These are phyloP conservation scores for Plasmodium fragile DNA, from an alignment of 169 alveolate species.

Conservation along the genomic window DNA sequence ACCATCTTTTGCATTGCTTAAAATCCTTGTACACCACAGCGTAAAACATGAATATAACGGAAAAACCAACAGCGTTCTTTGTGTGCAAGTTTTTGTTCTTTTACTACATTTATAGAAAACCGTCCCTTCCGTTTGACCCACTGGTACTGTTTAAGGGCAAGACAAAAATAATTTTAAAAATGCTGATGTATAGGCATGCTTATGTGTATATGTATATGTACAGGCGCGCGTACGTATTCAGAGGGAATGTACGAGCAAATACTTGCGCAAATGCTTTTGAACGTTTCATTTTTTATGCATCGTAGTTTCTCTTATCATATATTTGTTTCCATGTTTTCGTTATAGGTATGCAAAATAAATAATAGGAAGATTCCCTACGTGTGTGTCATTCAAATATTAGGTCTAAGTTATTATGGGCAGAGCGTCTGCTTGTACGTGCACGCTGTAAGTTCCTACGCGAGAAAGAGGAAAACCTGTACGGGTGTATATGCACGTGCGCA, in stretches of 20 bases:
- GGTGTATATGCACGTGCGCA: neutral
- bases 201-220: neutral
- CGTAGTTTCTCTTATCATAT: neutral
- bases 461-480: neutral
- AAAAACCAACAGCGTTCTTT: constrained; percentile 51
- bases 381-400: constrained; percentile 62
- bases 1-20: neutral
- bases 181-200: neutral
- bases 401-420: constrained; percentile 51
- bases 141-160: constrained; percentile 24
- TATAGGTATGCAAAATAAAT: constrained; percentile 43
- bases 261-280: neutral
- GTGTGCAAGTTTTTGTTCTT: constrained; percentile 70
- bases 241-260: neutral
- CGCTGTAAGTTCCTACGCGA: constrained; percentile 23
- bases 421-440: constrained; percentile 68
- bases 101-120: constrained; percentile 51
- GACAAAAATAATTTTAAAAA: constrained; percentile 10
- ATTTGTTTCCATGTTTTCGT: neutral
- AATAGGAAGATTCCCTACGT: constrained; percentile 36
- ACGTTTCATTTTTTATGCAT: neutral
- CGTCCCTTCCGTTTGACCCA: constrained; percentile 43
- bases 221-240: neutral
- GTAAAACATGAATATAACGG: constrained; percentile 31
- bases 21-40: neutral